Percentiles rank a stretch among this genome's conserved stretches.
phyloP scores from a whole-genome alignment of 2,329 filamentous ascomycete genomes.

The Exophiala viscosa region DNA sequence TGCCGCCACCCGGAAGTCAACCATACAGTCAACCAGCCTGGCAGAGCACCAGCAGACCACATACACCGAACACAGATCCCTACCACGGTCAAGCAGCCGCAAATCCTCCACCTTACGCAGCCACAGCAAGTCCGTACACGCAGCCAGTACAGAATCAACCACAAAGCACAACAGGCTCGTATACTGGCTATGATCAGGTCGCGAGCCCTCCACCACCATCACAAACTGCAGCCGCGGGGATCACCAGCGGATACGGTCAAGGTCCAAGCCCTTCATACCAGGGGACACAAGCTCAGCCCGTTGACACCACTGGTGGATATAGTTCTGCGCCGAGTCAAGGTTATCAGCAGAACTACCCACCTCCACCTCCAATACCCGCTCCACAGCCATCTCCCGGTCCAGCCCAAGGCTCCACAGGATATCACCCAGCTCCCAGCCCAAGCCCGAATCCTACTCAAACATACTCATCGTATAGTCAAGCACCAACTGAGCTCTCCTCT shows the following conservation, averaged over 20 bases:
- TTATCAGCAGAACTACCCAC: constrained; percentile 18
- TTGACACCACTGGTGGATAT: background rate
- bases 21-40: constrained; percentile 26
- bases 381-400: constrained; percentile 11
- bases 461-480: constrained; percentile 18
- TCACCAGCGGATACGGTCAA: background rate
- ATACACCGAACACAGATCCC: constrained; percentile 11
- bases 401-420: constrained; percentile 8
- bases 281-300: background rate
- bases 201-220: background rate
- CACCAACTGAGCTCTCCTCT: constrained; percentile 16
- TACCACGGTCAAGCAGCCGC: constrained; percentile 9
- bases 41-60: constrained; percentile 23
- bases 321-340: background rate
- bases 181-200: background rate
- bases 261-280: background rate
- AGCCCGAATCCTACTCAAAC: constrained; percentile 2
- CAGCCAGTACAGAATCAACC: background rate
- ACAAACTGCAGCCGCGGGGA: background rate
- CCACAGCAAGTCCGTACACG: background rate
- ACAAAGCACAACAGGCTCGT: background rate
- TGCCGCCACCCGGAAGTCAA: constrained; percentile 25
- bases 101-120: background rate
- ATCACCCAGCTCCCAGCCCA: constrained; percentile 7
- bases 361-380: constrained; percentile 20